Evolutionary conservation across 129 eudicot species (phyloP), one percentile per base, ranked within the genome.

Genomic region (Chrysanthemum makinoi): DNA sequence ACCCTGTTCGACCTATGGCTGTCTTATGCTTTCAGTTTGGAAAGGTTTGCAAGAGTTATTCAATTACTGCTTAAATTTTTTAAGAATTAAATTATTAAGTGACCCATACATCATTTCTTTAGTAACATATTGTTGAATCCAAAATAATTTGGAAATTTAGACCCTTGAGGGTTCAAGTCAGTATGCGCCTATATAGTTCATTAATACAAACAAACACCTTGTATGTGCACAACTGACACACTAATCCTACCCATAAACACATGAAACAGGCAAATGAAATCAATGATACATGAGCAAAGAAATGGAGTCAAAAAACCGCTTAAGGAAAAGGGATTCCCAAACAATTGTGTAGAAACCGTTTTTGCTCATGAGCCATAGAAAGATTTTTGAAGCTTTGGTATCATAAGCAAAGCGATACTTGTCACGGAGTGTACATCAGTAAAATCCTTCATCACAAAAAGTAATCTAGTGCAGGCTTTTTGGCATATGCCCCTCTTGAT

Each of bases 391-490:
- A 24, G 66, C 46, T 28, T 61, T 2, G 47, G 46, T 13, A 14
- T 28, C 66, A 26, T 43, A 55, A 18, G 55, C 65, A 70, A 56
- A 70, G 39, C 39, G 54, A 56, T 70, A 8, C 3, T 35, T 53
- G 10, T 70, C 65, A 2, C 50, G 9, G 0, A 3, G 1, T 35
- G 9, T 35, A 35, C 44, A 35, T 35, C 44, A 35, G 44, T 35
- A 35, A 1, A 39, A 35, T 58, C 55, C 30, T 48, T 24, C 17
- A 19, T 86, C 89, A 89, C 30, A 89, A 80, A 74, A 89, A 89
- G 82, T 89, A 89, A 79, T 89, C 96, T 6, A 90, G 96, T 33
- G 88, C 81, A 39, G 94, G 87, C 68, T 79, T 89, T 82, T 80
- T 89, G 28, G 81, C 87, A 14, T 94, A 94, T 51, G 91, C 80